Evolutionary conservation across 1,139 yeast genomes (phyloP).

Genomic region (Diutina mesorugosa): DNA sequence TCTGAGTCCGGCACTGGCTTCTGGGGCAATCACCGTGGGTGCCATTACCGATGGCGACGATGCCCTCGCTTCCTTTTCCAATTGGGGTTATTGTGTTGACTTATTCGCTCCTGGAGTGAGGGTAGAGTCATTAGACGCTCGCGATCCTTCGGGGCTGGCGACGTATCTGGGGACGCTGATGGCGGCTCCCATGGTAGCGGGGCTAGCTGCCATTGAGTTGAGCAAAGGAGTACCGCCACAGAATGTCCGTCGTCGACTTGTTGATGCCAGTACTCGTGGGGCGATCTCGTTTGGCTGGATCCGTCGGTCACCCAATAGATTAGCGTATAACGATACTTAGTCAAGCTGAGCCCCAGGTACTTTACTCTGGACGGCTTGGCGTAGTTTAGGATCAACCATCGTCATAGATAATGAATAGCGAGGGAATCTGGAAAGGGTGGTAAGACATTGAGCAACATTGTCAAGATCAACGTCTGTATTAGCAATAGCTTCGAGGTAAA

Average conservation of each 20-base stretch:
- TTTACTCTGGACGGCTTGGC: not conserved
- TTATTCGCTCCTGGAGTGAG: constrained; percentile 71
- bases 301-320: constrained; percentile 33
- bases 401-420: not conserved
- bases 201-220: constrained; percentile 52
- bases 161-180: constrained; percentile 74
- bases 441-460: not conserved
- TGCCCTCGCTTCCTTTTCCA: constrained; percentile 58
- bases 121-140: constrained; percentile 33
- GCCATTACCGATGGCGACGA: constrained; percentile 71
- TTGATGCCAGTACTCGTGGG: constrained; percentile 9
- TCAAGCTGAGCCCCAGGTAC: not conserved
- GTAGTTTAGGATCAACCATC: not conserved
- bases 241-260: constrained; percentile 26
- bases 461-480: not conserved
- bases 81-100: constrained; percentile 85
- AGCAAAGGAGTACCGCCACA: constrained; percentile 41
- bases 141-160: constrained; percentile 15
- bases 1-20: constrained; percentile 71
- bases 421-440: not conserved
- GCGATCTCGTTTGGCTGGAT: constrained; percentile 14
- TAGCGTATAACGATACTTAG: constrained; percentile 22
- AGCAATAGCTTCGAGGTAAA: constrained; percentile 34
- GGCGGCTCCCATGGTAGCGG: constrained; percentile 76
- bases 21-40: constrained; percentile 67